Evolutionary conservation across 2,329 filamentous ascomycete species (phyloP), one percentile per base, ranked within the genome.

Genomic region (Intubia oerlemansii): DNA sequence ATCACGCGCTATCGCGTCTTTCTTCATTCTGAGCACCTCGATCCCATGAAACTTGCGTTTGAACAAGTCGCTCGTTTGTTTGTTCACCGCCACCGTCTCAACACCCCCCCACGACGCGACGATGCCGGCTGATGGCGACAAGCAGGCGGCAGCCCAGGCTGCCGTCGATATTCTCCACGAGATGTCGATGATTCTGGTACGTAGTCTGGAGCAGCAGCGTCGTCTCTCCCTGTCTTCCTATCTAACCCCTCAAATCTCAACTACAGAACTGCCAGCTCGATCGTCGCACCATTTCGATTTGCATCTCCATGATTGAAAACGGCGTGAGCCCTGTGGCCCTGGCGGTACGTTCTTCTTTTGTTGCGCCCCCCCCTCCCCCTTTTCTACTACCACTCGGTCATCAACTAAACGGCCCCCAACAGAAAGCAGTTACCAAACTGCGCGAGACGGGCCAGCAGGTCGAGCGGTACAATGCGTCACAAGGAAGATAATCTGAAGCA

Each of bases 261-360:
- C n/a, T n/a, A n/a, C 36, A 95, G 85, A 93, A 95, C 53, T 92
- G 85, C 36, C 69, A 91, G 38, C 70, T 98, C 25, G 84, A 93
- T 50, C 72, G 85, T 18, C 75, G 82, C 30, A 82, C 84, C 13
- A 60, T 98, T 12, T 92, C 84, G 4, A 79, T 93, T 37, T 98
- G 88, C 51, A 85, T 95, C 34, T 92, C 82, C 30, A 66, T 98
- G 50, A 90, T 98, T 41, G 88, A 98, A 52, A 92, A 92, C 45
- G 88, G 88, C 10, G 81, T 95, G 17, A 92, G 92, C 45, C 88
- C 88, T 0, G 85, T 95, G 48, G 88, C 85, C 1, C 58, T 98
- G 18, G 84, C 85, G 15, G 88, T 95, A 62, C 45, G 80, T 17
- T 21, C 19, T n/a, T n/a, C n/a, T n/a, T n/a, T n/a, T n/a, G n/a